Percentiles rank a stretch among this genome's conserved stretches.
Conservation (phyloP, 768 basidiomycete species). For the Leccinum uliginosum region DNA sequence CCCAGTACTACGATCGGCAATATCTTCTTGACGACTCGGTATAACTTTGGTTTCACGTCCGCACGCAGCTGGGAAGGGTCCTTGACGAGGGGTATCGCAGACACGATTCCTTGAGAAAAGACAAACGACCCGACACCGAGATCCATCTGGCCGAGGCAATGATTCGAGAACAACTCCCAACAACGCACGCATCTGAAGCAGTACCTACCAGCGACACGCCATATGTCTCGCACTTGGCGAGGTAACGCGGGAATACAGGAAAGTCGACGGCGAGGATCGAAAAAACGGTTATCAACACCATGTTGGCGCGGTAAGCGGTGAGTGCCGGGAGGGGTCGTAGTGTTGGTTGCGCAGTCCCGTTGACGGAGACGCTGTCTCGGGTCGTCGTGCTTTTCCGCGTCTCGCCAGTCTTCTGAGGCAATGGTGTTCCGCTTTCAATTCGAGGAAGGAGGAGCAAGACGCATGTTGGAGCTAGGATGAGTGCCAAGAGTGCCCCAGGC, state of each 20-base stretch:
- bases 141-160: conserved; percentile 74
- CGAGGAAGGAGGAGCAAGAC: conserved; percentile 43
- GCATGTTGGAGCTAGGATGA: conserved; percentile 44
- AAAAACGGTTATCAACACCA: conserved; percentile 92
- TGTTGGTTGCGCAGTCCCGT: background rate
- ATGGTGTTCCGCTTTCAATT: conserved; percentile 40
- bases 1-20: conserved; percentile 72
- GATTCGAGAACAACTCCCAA: background rate
- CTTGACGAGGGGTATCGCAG: conserved; percentile 74
- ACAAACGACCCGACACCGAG: conserved; percentile 95
- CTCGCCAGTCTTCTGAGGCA: conserved; percentile 42
- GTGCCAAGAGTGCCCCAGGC: conserved; percentile 48
- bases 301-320: conserved; percentile 86
- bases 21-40: conserved; percentile 47
- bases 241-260: conserved; percentile 79
- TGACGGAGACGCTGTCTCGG: background rate
- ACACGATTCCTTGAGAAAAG: conserved; percentile 90
- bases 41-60: conserved; percentile 49
- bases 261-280: conserved; percentile 97
- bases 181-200: background rate
- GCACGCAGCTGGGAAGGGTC: conserved; percentile 49
- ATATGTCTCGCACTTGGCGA: conserved; percentile 92
- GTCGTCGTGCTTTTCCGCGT: background rate
- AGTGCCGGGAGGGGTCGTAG: conserved; percentile 62
- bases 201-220: conserved; percentile 84